phyloP scores from a whole-genome alignment of 1,284 basidiomycete genomes.

The Ustilago shanxiensis region DNA sequence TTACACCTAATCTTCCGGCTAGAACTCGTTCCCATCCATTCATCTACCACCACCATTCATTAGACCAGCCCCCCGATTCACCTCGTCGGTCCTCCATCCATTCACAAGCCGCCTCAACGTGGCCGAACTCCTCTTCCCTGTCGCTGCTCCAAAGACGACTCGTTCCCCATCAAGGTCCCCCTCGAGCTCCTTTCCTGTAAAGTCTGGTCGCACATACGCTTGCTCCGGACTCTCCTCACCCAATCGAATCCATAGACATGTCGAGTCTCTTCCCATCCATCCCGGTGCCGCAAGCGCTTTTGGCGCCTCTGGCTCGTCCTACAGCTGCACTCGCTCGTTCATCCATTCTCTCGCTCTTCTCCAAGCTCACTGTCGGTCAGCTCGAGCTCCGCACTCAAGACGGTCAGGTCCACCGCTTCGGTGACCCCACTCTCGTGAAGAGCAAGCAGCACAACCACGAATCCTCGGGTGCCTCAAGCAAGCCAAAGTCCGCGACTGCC shows the following conservation, averaged over 20 bases:
- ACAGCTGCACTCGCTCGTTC: slow-evolving; percentile 43
- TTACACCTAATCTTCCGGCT: neutral
- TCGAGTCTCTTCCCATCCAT: slow-evolving; percentile 46
- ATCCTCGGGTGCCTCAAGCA: neutral
- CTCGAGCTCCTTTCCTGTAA: no score
- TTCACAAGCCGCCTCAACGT: slow-evolving; percentile 32
- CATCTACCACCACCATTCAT: slow-evolving; percentile 8
- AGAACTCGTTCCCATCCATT: slow-evolving; percentile 1
- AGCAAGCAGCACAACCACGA: slow-evolving; percentile 46
- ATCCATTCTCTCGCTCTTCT: slow-evolving; percentile 45
- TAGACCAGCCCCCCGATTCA: slow-evolving; percentile 21
- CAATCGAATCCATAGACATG: slow-evolving; percentile 15
- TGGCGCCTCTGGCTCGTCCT: slow-evolving; percentile 31
- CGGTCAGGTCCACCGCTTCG: slow-evolving; percentile 34
- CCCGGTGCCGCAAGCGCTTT: slow-evolving; percentile 35
- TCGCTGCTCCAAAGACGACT: neutral
- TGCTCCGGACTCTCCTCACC: neutral
- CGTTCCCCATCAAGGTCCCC: no score
- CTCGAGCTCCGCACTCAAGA: slow-evolving; percentile 42
- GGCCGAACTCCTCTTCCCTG: slow-evolving; percentile 6
- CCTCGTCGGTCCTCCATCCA: slow-evolving; percentile 19
- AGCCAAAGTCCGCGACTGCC: slow-evolving; percentile 6
- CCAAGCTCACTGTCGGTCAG: slow-evolving; percentile 49
- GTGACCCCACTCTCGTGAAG: slow-evolving; percentile 52
- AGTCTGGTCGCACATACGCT: neutral